Conservation (phyloP, 352 stramenopile genomes). For the Phytophthora colocasiae region DNA sequence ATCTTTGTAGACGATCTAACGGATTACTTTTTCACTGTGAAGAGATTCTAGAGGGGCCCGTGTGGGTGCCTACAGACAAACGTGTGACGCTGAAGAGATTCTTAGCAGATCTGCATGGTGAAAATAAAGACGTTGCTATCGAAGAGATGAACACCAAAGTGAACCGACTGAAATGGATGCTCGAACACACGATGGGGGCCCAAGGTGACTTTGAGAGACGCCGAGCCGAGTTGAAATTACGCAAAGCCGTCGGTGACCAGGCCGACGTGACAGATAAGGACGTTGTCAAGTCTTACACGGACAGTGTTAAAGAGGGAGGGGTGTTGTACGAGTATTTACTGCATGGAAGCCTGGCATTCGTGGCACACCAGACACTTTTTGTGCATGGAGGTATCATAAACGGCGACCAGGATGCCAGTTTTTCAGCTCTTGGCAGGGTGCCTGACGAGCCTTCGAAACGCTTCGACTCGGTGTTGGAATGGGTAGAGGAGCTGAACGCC, state of each 20-base stretch:
- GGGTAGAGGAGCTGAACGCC: constrained; percentile 78
- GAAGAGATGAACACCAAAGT: constrained; percentile 71
- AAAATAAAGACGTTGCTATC: constrained; percentile 19
- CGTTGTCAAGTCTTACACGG: constrained; percentile 82
- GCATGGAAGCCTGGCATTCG: constrained; percentile 77
- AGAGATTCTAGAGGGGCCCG: constrained; percentile 77
- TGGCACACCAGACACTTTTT: constrained; percentile 91
- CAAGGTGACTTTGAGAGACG: constrained; percentile 91
- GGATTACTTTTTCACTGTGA: constrained; percentile 1
- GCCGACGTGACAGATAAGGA: constrained; percentile 68
- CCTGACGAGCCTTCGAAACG: constrained; percentile 50
- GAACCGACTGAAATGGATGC: constrained; percentile 91
- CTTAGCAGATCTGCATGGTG: constrained; percentile 37
- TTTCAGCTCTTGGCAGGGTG: constrained; percentile 75
- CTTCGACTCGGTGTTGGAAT: constrained; percentile 54
- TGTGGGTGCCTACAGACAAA: constrained; percentile 68
- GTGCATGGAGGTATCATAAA: constrained; percentile 92
- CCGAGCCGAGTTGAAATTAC: constrained; percentile 68
- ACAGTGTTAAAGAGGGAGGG: constrained; percentile 76
- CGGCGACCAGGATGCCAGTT: constrained; percentile 38
- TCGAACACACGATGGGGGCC: constrained; percentile 92
- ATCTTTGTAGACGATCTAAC: not conserved
- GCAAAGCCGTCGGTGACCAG: constrained; percentile 2
- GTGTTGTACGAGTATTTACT: constrained; percentile 89
- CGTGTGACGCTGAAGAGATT: constrained; percentile 63